Conservation (phyloP, 1,139 yeast genomes). For the Candida mesenterica region DNA sequence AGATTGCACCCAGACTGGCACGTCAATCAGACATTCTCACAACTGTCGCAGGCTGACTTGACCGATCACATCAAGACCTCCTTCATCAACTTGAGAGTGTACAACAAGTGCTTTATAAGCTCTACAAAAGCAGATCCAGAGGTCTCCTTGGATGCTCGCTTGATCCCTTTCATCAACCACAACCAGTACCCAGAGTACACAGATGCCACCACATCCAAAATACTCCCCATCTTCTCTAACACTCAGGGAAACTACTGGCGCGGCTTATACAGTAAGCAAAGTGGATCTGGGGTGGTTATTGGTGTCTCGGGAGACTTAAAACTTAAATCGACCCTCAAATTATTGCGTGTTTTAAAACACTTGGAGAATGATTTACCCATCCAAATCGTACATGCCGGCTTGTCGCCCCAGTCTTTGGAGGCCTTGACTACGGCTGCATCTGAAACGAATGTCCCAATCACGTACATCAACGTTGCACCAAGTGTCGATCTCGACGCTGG, state of each 20-base stretch:
- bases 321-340: conserved; percentile 26
- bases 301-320: conserved; percentile 31
- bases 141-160: conserved; percentile 4
- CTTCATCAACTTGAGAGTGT: conserved; percentile 11
- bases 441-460: conserved; percentile 11
- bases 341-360: conserved; percentile 30
- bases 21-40: too few species aligned
- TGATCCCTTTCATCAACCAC: conserved; percentile 10
- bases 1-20: conserved; percentile 8
- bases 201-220: neutral
- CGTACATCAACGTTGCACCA: conserved; percentile 18
- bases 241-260: conserved; percentile 11
- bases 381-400: conserved; percentile 27
- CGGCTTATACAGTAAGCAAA: conserved; percentile 20
- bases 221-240: neutral
- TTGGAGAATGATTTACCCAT: conserved; percentile 35
- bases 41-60: neutral
- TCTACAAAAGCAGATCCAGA: neutral
- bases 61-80: conserved; percentile 8
- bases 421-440: conserved; percentile 6
- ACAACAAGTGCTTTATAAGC: conserved; percentile 9
- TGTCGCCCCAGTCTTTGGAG: neutral
- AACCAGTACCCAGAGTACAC: conserved; percentile 6
- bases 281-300: conserved; percentile 40
- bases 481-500: neutral